Conservation (phyloP, 2,329 filamentous ascomycete genomes). For the Neurospora sp. region DNA sequence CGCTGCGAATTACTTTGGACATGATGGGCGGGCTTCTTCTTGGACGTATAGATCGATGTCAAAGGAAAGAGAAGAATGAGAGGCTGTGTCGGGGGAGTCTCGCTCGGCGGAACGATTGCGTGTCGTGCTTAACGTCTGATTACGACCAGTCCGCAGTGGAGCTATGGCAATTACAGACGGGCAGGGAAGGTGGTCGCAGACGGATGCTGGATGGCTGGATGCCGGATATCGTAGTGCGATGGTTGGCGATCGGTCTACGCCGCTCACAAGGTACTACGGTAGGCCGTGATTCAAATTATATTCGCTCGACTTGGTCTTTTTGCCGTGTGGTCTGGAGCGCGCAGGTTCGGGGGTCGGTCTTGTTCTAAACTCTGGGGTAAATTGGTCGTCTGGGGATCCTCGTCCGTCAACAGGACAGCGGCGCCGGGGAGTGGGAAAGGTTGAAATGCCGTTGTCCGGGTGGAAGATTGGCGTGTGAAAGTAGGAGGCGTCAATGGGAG, state of each 20-base stretch:
- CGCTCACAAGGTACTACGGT: background rate
- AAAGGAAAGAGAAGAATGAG: background rate
- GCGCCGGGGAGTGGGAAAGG: background rate
- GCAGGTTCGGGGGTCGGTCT: background rate
- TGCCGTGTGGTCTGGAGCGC: background rate
- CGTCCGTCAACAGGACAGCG: background rate
- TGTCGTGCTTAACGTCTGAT: background rate
- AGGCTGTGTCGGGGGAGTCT: background rate
- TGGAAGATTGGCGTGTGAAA: constrained; percentile 1
- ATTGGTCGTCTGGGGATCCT: background rate
- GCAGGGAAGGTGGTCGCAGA: background rate
- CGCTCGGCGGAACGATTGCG: background rate
- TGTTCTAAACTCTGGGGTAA: background rate
- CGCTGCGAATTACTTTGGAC: constrained; percentile 94
- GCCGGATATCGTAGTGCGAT: background rate
- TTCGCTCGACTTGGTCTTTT: background rate
- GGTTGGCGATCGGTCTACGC: background rate
- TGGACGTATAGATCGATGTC: constrained; percentile 3
- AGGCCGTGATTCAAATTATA: background rate
- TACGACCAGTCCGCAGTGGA: background rate
- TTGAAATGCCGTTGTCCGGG: background rate
- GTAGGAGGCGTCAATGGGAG: background rate
- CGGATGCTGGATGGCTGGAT: background rate
- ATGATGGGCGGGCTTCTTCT: constrained; percentile 40
- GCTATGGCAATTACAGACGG: background rate